A percentile compares a stretch with the other conserved stretches of the same genome.
Evolutionary conservation across 768 basidiomycete species (phyloP).

Genomic region (Mycena capillaripes): DNA sequence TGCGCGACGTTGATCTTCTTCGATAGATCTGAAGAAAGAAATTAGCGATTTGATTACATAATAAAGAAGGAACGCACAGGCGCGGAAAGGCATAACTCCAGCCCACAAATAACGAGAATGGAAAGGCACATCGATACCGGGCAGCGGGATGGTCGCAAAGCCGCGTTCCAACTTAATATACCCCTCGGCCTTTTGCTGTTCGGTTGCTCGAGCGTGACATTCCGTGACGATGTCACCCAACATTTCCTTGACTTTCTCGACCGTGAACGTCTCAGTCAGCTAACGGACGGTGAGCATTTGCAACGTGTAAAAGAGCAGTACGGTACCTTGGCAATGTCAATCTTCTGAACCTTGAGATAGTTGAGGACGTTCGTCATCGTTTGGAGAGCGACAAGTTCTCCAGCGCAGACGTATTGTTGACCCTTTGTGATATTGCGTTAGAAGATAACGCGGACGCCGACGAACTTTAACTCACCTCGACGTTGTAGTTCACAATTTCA

Average conservation of each 20-base stretch:
- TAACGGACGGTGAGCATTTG: conserved; percentile 46
- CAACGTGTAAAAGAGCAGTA: not conserved
- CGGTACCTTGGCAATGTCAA: conserved; percentile 88
- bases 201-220: conserved; percentile 81
- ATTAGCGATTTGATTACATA: not conserved
- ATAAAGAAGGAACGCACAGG: conserved; percentile 70
- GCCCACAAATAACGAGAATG: conserved; percentile 99
- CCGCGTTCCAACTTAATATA: conserved; percentile 96
- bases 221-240: conserved; percentile 91
- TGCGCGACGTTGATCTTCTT: conserved; percentile 97
- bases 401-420: conserved; percentile 99
- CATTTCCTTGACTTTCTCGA: conserved; percentile 98
- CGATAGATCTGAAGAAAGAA: conserved; percentile 79
- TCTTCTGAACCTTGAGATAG: conserved; percentile 96
- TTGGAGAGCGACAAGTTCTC: conserved; percentile 93
- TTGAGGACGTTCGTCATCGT: conserved; percentile 97
- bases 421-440: conserved; percentile 65
- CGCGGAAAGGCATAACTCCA: conserved; percentile 96
- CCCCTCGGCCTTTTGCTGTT: conserved; percentile 86
- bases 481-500: conserved; percentile 99
- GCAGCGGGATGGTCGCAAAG: conserved; percentile 94
- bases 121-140: conserved; percentile 99
- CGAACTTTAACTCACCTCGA: conserved; percentile 69
- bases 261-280: conserved; percentile 88
- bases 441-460: conserved; percentile 2